Base-by-base conservation (phyloP, 305 asterid genomes). In the Petunia hybrid region DNA sequence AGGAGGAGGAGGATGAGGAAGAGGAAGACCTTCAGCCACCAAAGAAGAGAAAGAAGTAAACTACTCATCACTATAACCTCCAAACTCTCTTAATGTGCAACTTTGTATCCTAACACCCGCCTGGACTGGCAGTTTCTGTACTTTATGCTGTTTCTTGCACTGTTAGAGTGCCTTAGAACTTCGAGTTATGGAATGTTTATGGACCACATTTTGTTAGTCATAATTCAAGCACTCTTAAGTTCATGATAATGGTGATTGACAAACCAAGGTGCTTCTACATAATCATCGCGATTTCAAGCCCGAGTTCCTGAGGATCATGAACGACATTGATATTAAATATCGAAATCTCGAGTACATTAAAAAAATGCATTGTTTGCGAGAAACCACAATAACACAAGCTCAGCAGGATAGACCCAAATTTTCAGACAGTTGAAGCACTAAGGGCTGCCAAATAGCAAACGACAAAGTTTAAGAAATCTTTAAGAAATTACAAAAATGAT, bases 41-140 rank as follows among this genome's bases (percentile, higher is more conserved):
- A n/a, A 88, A 88, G 89, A 88, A 88, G 85, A 88, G 91, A 73
- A 88, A 88, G 91, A 88, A 86, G 88, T 88, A 68, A 85, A 77
- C 31, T 42, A 8, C 38, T 6, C 2, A 53, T 53, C 57, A 53
- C n/a, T 53, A 0, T 53, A 9, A 53, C 57, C n/a, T 10, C 57
- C 57, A 53, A 53, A 53, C 57, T 53, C 57, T 53, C 57, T 8
- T 53, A 53, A 53, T 53, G 57, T 53, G 57, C 57, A 53, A 53
- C 57, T 53, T 53, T 53, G 57, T 53, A 53, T n/a, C 57, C 57
- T 53, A 53, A 10, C 57, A 10, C 4, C 13, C 36, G 43, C 73
- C 56, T 46, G 9, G 3, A 22, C 12, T 31, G 63, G n/a, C 63
- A 73, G 14, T 53, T 53, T n/a, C 57, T 10, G 57, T 53, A 53